Evolutionary conservation across 1,284 basidiomycete genomes (phyloP), one percentile per base, ranked within the genome.

Genomic region (Neolentinus lepideus): DNA sequence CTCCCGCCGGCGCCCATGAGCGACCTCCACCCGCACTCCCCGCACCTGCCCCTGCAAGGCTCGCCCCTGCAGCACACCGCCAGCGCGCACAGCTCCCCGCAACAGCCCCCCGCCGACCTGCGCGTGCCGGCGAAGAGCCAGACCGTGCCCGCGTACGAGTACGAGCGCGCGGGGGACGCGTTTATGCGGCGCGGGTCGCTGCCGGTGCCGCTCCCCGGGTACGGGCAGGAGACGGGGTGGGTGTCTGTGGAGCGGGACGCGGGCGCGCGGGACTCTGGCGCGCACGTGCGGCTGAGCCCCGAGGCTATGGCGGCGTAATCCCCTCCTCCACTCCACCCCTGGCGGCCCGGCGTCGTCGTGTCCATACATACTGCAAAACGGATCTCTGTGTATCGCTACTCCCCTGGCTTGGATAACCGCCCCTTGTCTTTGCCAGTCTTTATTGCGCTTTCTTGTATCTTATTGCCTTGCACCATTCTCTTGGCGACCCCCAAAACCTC

Each of bases 1-100:
- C 78, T 88, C 2, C 86, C 86, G 9, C 85, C 82, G 57, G 78
- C 83, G 2, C 83, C 85, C 2, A 72, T 88, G 43, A 77, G 78
- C 19, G 85, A 87, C 64, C 79, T 88, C 56, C 79, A 43, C 38
- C 16, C 38, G 38, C 38, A 43, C 38, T 43, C 38, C 8, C 29
- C 29, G 29, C 29, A 31, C 29, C 4, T 79, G 2, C 77, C 80
- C 54, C 71, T 79, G 12, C 64, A 67, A 54, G 45, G 47, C 55
- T 60, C 55, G 47, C 61, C 52, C 52, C 70, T 61, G 43, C 69
- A 64, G 53, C 61, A 60, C 38, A 54, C 57, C 52, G 58, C 54
- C n/a, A 16, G 48, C 57, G 38, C 52, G 56, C 16, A 27, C 22
- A 52, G 51, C 26, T 62, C 67, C 29, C 72, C 71, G 36, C 69